A percentile compares a stretch with the other conserved stretches of the same genome.
phyloP scores from a whole-genome alignment of 768 basidiomycete genomes.

The Russula earlei region DNA sequence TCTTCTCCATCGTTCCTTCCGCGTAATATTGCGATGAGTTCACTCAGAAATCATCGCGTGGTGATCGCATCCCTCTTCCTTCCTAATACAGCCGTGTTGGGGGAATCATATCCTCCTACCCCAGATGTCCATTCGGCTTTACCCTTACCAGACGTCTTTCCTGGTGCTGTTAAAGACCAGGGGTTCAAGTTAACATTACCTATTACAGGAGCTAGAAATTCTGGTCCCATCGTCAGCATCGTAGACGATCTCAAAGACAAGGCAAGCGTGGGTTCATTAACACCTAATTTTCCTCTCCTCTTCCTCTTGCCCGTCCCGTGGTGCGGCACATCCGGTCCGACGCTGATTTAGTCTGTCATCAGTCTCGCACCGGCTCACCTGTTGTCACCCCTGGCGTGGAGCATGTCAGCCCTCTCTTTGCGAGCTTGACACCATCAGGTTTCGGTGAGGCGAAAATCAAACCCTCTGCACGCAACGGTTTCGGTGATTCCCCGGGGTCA shows the following conservation, averaged over 20 bases:
- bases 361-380: slow-evolving; percentile 36
- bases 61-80: slow-evolving; percentile 82
- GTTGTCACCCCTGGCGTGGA: slow-evolving; percentile 36
- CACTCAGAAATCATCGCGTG: slow-evolving; percentile 62
- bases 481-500: slow-evolving; percentile 12
- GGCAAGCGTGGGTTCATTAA: slow-evolving; percentile 27
- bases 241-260: slow-evolving; percentile 72
- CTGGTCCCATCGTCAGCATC: slow-evolving; percentile 52
- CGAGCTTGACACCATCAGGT: slow-evolving; percentile 22
- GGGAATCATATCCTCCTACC: slow-evolving; percentile 45
- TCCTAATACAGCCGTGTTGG: slow-evolving; percentile 59
- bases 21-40: slow-evolving; percentile 40
- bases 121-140: slow-evolving; percentile 29
- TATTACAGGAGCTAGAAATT: slow-evolving; percentile 21
- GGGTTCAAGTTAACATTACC: slow-evolving; percentile 17
- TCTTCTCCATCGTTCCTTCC: neutral
- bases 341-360: neutral
- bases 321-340: slow-evolving; percentile 4
- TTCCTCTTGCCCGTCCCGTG: neutral
- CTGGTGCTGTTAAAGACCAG: slow-evolving; percentile 6
- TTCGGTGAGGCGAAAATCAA: slow-evolving; percentile 12
- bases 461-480: slow-evolving; percentile 17
- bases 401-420: slow-evolving; percentile 48
- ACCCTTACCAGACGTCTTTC: slow-evolving; percentile 17
- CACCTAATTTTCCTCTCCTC: no score